Conservation (phyloP, 257 asterid species). For the Solanum ahanhuiri region DNA sequence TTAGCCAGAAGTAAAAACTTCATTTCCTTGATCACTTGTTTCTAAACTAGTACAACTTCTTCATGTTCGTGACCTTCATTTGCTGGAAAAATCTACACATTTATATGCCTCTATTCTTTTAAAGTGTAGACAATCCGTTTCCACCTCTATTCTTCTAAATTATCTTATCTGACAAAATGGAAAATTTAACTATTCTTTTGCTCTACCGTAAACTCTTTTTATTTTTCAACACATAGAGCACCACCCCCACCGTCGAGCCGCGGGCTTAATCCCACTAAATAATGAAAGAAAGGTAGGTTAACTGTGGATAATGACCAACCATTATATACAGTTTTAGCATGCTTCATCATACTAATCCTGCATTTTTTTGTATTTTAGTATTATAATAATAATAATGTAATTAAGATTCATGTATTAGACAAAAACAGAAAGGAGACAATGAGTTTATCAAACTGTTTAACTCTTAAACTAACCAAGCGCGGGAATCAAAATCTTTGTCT, state of each 20-base stretch:
- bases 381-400: not conserved
- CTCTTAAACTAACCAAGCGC: constrained; percentile 16
- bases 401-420: constrained; percentile 12
- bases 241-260: constrained; percentile 38
- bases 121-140: not conserved
- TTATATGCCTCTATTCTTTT: not conserved
- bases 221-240: constrained; percentile 36
- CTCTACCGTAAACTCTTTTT: not conserved
- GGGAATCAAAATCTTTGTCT: constrained; percentile 36
- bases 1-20: not conserved
- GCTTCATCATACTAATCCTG: not conserved
- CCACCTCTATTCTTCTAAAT: not conserved
- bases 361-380: not conserved
- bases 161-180: not conserved
- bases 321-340: constrained; percentile 7
- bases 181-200: not conserved
- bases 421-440: constrained; percentile 1
- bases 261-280: constrained; percentile 21
- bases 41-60: not conserved
- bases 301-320: constrained; percentile 14
- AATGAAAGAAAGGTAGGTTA: constrained; percentile 13
- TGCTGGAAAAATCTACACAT: not conserved
- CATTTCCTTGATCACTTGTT: not conserved
- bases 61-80: not conserved
- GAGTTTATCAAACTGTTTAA: constrained; percentile 6